Evolutionary conservation across 495 filamentous ascomycete genomes (phyloP).

Genomic region (Sphaerosporella brunnea): DNA sequence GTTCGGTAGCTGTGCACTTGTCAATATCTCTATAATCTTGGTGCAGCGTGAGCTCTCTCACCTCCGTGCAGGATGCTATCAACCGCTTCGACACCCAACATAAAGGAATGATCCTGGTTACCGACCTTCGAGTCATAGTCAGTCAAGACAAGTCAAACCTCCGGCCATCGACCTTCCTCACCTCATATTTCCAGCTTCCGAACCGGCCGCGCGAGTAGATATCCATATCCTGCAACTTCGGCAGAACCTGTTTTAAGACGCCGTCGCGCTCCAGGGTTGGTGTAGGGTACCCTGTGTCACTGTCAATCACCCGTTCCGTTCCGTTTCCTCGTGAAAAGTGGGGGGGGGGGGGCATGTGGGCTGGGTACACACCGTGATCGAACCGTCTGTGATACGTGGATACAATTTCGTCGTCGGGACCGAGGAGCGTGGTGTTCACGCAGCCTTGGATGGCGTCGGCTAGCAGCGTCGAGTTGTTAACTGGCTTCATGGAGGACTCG

Average conservation of each 20-base stretch:
- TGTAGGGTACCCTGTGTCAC: slow-evolving; percentile 63
- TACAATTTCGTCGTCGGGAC: slow-evolving; percentile 81
- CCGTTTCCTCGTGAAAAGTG: background rate
- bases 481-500: slow-evolving; percentile 86
- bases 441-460: slow-evolving; percentile 87
- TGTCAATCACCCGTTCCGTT: background rate
- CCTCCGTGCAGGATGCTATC: slow-evolving; percentile 82
- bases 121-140: slow-evolving; percentile 33
- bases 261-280: slow-evolving; percentile 88
- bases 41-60: too few relatives aligned
- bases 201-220: slow-evolving; percentile 96
- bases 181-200: slow-evolving; percentile 96
- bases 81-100: slow-evolving; percentile 92
- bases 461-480: slow-evolving; percentile 65
- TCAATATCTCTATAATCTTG: too few relatives aligned
- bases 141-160: too few relatives aligned
- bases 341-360: background rate
- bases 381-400: slow-evolving; percentile 97
- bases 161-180: too few relatives aligned
- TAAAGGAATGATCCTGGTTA: slow-evolving; percentile 98
- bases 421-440: slow-evolving; percentile 91
- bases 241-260: slow-evolving; percentile 79
- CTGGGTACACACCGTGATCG: slow-evolving; percentile 42
- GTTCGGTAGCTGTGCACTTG: slow-evolving; percentile 45
- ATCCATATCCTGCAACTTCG: slow-evolving; percentile 72